Base-by-base conservation (phyloP, 116 monocot genomes). In the Thalassia testudinum region DNA sequence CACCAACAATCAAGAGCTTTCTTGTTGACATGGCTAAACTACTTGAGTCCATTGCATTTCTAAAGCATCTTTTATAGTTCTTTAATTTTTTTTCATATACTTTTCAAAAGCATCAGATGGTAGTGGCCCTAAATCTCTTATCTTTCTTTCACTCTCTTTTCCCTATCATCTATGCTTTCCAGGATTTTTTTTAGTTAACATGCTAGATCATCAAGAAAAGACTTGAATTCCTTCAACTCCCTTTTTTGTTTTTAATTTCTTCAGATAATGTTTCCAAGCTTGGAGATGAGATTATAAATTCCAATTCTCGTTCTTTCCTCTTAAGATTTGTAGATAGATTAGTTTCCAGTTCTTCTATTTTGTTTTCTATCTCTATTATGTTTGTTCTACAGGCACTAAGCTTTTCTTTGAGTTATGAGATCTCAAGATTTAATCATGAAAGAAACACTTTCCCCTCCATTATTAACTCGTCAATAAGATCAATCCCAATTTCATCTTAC, bases 1-100 rank as follows among this genome's bases (percentile, higher is more conserved):
- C n/a, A n/a, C n/a, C n/a, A n/a, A n/a, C n/a, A n/a, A n/a, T n/a
- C 97, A 54, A 97, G 82, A 50, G 97, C 97, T 70, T 97, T 89
- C 62, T 97, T 82, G 61, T 97, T 97, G 37, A 89, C 97, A 69
- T 97, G 97, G 65, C 97, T 89, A 63, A 97, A 97, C 66, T 97
- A 78, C 65, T 82, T 74, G 42, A 97, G 69, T 27, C 82, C 90
- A 47, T 86, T 89, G 65, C 97, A 97, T 53, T 75, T 78, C 56
- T 97, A 82, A 49, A 89, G 85, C 80, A 85, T 67, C 61, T 97
- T 88, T 24, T 82, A 77, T 34, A 97, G 64, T 57, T 97, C 90
- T 66, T 85, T 97, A 19, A 82, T 77, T 71, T 67, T 89, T 89
- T 66, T 57, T 85, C 69, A 82, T 97, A 67, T 89, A 85, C 61